A percentile compares a stretch with the other conserved stretches of the same genome.
Conservation (phyloP, 2,329 filamentous ascomycete genomes). For the Fusarium robinianum region DNA sequence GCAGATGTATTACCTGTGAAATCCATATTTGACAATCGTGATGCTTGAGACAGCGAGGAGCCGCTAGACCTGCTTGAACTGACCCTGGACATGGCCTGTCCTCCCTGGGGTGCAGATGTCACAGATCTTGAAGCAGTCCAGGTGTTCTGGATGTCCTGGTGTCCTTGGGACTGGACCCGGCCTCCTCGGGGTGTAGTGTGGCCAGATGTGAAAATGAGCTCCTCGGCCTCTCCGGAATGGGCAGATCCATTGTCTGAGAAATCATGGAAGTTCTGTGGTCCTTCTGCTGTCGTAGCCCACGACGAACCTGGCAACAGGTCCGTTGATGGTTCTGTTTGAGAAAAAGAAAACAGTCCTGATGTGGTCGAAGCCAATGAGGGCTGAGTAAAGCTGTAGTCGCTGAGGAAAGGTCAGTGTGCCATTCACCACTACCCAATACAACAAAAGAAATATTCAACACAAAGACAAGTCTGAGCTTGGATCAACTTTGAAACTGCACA, state of each 20-base stretch:
- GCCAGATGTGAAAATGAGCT: conserved; percentile 59
- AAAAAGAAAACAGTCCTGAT: conserved; percentile 60
- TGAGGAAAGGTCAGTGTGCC: conserved; percentile 60
- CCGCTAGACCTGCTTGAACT: conserved; percentile 46
- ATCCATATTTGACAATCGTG: conserved; percentile 57
- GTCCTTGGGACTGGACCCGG: conserved; percentile 46
- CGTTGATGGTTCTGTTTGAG: conserved; percentile 62
- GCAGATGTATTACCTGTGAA: conserved; percentile 57
- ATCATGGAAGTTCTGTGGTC: conserved; percentile 63
- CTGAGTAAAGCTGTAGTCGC: conserved; percentile 61
- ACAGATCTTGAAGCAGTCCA: conserved; percentile 50
- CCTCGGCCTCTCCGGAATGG: conserved; percentile 58
- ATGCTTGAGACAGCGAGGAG: conserved; percentile 55
- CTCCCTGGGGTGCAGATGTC: conserved; percentile 39
- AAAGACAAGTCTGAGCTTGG: conserved; percentile 42
- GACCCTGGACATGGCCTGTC: conserved; percentile 47
- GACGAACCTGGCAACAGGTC: conserved; percentile 59
- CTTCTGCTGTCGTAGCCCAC: conserved; percentile 62
- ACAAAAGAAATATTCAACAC: conserved; percentile 35
- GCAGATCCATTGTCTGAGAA: conserved; percentile 56
- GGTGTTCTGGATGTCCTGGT: conserved; percentile 52
- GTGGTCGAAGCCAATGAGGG: conserved; percentile 55
- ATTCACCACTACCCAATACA: conserved; percentile 51
- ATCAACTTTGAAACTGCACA: conserved; percentile 62
- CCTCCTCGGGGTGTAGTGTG: conserved; percentile 58